Percentiles rank a stretch among this genome's conserved stretches.
phyloP scores from a whole-genome alignment of 495 filamentous ascomycete species.

The Articulospora tetracladia region DNA sequence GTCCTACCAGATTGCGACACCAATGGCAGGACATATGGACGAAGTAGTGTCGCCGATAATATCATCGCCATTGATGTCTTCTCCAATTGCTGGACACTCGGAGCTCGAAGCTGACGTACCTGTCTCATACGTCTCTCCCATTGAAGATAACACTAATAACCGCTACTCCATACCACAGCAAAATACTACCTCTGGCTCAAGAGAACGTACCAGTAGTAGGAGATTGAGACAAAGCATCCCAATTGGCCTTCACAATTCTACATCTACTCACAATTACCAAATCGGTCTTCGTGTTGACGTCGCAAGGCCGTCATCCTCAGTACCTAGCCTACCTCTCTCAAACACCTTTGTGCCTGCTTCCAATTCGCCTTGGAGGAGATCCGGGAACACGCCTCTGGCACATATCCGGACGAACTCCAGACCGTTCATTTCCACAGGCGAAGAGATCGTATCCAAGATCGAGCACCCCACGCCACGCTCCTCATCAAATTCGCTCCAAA shows the following conservation, averaged over 20 bases:
- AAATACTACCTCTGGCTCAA: not conserved
- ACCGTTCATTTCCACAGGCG: not conserved
- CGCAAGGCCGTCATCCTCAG: not conserved
- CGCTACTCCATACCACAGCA: not conserved
- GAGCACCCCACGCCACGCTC: not conserved
- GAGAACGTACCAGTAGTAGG: not conserved
- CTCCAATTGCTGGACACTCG: not conserved
- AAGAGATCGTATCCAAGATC: not conserved
- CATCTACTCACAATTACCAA: not conserved
- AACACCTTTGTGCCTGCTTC: not conserved
- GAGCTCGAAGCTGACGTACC: conserved; percentile 15
- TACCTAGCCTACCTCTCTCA: not conserved
- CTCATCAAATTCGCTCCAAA: not conserved
- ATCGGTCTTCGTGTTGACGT: not conserved
- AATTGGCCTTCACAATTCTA: not conserved
- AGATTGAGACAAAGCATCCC: not conserved
- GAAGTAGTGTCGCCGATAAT: not conserved
- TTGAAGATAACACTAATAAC: not conserved
- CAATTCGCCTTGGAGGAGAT: not conserved
- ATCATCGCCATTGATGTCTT: not conserved
- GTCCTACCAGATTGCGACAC: not conserved
- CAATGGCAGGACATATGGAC: not conserved
- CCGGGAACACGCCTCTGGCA: not conserved
- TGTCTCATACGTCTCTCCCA: not conserved
- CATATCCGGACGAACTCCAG: not conserved